Evolutionary conservation across 1,284 basidiomycete genomes (phyloP).

Genomic region (Pseudozyma thailandica): DNA sequence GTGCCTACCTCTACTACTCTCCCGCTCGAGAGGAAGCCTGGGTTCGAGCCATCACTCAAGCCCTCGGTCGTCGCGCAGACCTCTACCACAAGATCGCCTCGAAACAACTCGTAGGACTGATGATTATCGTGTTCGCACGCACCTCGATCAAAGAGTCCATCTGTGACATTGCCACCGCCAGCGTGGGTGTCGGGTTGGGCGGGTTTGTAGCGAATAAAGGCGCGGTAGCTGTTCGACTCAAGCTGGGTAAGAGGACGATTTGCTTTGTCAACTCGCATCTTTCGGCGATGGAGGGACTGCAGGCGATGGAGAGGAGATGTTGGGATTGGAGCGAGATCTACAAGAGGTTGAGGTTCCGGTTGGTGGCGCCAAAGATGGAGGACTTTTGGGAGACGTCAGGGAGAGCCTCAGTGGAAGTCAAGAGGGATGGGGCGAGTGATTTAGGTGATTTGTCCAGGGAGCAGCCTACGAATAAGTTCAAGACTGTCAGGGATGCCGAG

Average conservation of each 20-base stretch:
- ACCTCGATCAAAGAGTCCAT: slow-evolving; percentile 13
- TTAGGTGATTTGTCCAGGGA: neutral
- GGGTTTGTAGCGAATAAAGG: slow-evolving; percentile 66
- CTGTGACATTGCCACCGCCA: slow-evolving; percentile 29
- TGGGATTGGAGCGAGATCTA: slow-evolving; percentile 54
- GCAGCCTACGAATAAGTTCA: slow-evolving; percentile 11
- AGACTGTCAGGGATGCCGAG: slow-evolving; percentile 12
- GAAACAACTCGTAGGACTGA: slow-evolving; percentile 51
- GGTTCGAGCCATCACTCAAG: slow-evolving; percentile 16
- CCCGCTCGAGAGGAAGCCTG: slow-evolving; percentile 46
- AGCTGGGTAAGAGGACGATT: slow-evolving; percentile 86
- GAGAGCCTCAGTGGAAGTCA: slow-evolving; percentile 80
- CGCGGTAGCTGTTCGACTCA: slow-evolving; percentile 89
- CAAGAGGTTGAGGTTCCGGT: slow-evolving; percentile 36
- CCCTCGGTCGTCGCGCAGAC: slow-evolving; percentile 21
- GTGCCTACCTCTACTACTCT: slow-evolving; percentile 55
- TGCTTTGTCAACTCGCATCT: slow-evolving; percentile 96
- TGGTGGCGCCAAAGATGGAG: slow-evolving; percentile 2
- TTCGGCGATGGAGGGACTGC: slow-evolving; percentile 73
- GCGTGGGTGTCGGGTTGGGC: slow-evolving; percentile 45
- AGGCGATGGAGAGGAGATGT: slow-evolving; percentile 51
- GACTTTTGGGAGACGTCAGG: slow-evolving; percentile 75
- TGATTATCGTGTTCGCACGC: slow-evolving; percentile 38
- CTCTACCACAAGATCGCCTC: slow-evolving; percentile 39
- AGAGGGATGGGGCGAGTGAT: neutral